Conservation (phyloP, 768 basidiomycete species). For the Chiua virens region DNA sequence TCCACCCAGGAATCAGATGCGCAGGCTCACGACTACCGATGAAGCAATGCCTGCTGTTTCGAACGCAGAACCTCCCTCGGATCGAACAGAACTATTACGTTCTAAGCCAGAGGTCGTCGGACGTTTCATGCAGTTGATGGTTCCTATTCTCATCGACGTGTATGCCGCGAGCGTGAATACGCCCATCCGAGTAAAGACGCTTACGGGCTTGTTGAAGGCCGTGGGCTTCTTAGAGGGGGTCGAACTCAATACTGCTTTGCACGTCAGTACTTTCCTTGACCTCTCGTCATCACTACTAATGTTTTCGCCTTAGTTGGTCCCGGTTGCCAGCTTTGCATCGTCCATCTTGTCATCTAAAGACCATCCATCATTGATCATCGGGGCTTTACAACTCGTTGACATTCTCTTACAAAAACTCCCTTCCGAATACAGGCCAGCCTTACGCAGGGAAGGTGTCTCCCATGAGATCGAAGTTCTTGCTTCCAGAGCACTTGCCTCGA, state of each 20-base stretch:
- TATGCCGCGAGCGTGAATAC: slow-evolving; percentile 96
- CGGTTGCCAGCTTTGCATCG: slow-evolving; percentile 92
- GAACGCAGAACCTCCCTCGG: slow-evolving; percentile 37
- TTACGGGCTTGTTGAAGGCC: slow-evolving; percentile 87
- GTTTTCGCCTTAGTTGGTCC: slow-evolving; percentile 65
- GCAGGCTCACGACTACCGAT: slow-evolving; percentile 44
- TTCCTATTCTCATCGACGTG: slow-evolving; percentile 96
- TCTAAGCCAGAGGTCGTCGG: slow-evolving; percentile 74
- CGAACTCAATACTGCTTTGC: slow-evolving; percentile 72
- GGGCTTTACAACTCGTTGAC: slow-evolving; percentile 92
- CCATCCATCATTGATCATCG: slow-evolving; percentile 81
- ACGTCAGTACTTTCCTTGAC: slow-evolving; percentile 48
- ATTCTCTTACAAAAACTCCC: slow-evolving; percentile 84
- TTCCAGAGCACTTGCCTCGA: slow-evolving; percentile 54
- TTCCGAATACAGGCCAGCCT: slow-evolving; percentile 80
- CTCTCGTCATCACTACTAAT: slow-evolving; percentile 4
- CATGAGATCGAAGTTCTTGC: slow-evolving; percentile 88
- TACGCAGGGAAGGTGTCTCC: slow-evolving; percentile 94
- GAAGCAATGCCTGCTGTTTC: slow-evolving; percentile 35
- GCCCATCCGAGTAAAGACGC: slow-evolving; percentile 83
- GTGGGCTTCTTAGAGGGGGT: slow-evolving; percentile 83
- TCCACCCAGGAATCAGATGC: slow-evolving; percentile 33
- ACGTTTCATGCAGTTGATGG: slow-evolving; percentile 83
- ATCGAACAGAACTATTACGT: slow-evolving; percentile 74
- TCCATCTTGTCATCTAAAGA: slow-evolving; percentile 93